Conservation (phyloP, 2,329 filamentous ascomycete genomes). For the Huntiella savannae region DNA sequence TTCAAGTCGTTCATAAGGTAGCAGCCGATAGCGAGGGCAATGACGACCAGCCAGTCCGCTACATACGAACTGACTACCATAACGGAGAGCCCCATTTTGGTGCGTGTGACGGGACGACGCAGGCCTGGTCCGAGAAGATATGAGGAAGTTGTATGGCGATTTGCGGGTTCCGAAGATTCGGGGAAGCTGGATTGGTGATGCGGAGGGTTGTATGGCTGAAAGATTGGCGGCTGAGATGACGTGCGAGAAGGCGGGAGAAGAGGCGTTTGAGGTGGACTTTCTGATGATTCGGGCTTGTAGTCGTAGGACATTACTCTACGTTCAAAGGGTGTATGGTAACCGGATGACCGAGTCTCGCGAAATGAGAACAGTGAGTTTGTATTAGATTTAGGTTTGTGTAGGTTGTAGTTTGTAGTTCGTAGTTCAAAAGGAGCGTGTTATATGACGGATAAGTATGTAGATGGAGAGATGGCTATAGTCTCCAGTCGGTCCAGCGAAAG, state of each 20-base stretch:
- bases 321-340: too few species aligned
- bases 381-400: not conserved
- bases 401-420: not conserved
- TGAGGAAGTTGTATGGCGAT: not conserved
- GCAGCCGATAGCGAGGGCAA: slow-evolving; percentile 37
- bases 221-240: not conserved
- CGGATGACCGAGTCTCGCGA: too few species aligned
- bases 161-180: too few species aligned
- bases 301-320: slow-evolving; percentile 6
- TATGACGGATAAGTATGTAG: not conserved
- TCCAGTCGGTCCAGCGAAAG: slow-evolving; percentile 6
- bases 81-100: slow-evolving; percentile 9
- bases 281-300: slow-evolving; percentile 4
- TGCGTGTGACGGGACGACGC: not conserved
- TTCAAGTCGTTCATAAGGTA: slow-evolving; percentile 37
- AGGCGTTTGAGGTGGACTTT: slow-evolving; percentile 8
- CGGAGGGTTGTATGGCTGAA: too few species aligned
- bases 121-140: slow-evolving; percentile 1
- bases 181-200: too few species aligned
- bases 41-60: slow-evolving; percentile 54
- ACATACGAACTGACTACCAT: slow-evolving; percentile 43
- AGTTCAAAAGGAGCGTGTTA: not conserved
- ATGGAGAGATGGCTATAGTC: not conserved
- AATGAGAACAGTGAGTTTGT: too few species aligned
- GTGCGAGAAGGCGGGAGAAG: slow-evolving; percentile 1